phyloP scores from a whole-genome alignment of 495 filamentous ascomycete genomes.

The Tuber melanosporum region DNA sequence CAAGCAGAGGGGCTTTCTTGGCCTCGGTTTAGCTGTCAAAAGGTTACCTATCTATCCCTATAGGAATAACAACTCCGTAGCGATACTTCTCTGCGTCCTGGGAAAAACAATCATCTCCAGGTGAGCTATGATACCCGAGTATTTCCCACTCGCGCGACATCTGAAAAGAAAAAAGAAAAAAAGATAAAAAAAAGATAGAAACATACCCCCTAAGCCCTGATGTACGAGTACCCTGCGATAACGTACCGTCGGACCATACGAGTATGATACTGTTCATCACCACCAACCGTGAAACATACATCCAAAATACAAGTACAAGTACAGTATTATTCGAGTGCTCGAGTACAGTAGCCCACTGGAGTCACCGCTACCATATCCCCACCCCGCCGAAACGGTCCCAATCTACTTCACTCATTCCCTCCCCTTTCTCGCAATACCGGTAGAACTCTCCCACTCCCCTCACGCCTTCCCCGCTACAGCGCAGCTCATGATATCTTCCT shows the following conservation, averaged over 20 bases:
- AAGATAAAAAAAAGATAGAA: too few species aligned
- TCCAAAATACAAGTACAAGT: not conserved
- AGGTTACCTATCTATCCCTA: not conserved
- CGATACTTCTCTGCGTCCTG: not conserved
- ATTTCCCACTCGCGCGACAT: not conserved
- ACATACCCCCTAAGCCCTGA: too few species aligned
- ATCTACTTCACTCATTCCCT: not conserved
- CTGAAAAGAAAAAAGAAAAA: not conserved
- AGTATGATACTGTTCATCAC: too few species aligned
- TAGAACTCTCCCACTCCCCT: not conserved
- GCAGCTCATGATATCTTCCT: not conserved
- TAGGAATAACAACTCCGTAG: not conserved
- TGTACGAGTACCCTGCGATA: too few species aligned
- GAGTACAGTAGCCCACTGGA: too few species aligned
- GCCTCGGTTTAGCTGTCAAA: not conserved
- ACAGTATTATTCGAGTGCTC: too few species aligned
- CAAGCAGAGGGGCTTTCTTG: not conserved
- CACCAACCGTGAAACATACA: not conserved
- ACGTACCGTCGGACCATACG: too few species aligned
- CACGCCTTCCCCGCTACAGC: not conserved
- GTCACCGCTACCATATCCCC: not conserved
- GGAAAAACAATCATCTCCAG: not conserved
- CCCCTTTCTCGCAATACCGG: not conserved
- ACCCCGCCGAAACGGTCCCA: not conserved
- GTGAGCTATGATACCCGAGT: not conserved